A percentile compares a stretch with the other conserved stretches of the same genome.
Evolutionary conservation across 2,329 filamentous ascomycete species (phyloP).

Genomic region (Huntiella moniliformis): DNA sequence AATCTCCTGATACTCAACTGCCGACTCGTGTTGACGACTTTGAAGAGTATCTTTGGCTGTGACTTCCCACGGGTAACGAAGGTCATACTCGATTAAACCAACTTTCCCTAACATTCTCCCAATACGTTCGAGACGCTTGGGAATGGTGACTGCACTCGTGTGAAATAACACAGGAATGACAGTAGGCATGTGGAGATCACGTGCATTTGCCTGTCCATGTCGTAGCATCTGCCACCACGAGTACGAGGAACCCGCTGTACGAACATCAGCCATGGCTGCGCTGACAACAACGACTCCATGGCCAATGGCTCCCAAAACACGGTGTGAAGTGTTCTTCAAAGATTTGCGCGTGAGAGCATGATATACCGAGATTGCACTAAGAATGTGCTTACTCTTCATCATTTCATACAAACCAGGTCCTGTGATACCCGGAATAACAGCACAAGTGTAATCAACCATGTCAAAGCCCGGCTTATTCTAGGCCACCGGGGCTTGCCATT

Average conservation of each 20-base stretch:
- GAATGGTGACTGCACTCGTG: slow-evolving; percentile 5
- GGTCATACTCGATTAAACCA: neutral
- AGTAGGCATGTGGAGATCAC: slow-evolving; percentile 2
- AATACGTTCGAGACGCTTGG: slow-evolving; percentile 1
- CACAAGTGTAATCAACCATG: slow-evolving; percentile 5
- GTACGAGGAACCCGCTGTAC: slow-evolving; percentile 2
- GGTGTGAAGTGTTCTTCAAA: neutral
- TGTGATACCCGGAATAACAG: slow-evolving; percentile 7
- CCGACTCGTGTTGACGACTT: slow-evolving; percentile 5
- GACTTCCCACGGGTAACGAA: neutral
- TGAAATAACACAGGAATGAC: slow-evolving; percentile 8
- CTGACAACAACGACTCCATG: slow-evolving; percentile 10
- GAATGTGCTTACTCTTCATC: slow-evolving; percentile 3
- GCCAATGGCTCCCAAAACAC: slow-evolving; percentile 7
- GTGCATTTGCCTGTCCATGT: slow-evolving; percentile 3
- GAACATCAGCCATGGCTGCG: slow-evolving; percentile 3
- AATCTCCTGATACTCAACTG: slow-evolving; percentile 1
- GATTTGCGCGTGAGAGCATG: slow-evolving; percentile 7
- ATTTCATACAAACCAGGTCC: slow-evolving; percentile 7
- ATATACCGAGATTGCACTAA: slow-evolving; percentile 1
- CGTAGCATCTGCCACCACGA: slow-evolving; percentile 11
- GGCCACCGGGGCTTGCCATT: slow-evolving; percentile 3
- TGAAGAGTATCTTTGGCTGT: neutral
- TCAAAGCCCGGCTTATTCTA: slow-evolving; percentile 7
- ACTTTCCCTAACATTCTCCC: slow-evolving; percentile 1